phyloP scores from a whole-genome alignment of 768 basidiomycete genomes.

The Xerocomellus chrysenteron region DNA sequence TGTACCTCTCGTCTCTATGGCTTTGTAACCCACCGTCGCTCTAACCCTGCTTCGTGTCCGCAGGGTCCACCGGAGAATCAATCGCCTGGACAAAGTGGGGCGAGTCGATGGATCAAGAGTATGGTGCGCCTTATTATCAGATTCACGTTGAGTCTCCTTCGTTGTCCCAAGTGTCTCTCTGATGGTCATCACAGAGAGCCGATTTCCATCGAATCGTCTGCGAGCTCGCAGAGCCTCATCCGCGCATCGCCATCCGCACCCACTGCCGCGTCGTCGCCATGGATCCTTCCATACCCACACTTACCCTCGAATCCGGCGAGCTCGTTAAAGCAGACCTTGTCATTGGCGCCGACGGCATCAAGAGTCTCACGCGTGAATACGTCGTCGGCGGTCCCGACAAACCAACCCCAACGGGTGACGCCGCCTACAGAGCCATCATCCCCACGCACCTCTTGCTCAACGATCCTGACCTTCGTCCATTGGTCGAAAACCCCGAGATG shows the following conservation, averaged over 20 bases:
- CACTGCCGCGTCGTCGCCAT: slow-evolving; percentile 36
- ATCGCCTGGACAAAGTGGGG: slow-evolving; percentile 39
- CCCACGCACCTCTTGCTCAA: slow-evolving; percentile 42
- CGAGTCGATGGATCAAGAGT: slow-evolving; percentile 29
- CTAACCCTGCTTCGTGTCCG: not conserved
- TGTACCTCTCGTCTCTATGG: slow-evolving; percentile 30
- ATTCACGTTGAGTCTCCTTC: slow-evolving; percentile 31
- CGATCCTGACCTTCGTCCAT: slow-evolving; percentile 49
- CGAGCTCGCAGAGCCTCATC: slow-evolving; percentile 36
- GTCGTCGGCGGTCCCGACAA: slow-evolving; percentile 48
- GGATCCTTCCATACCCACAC: slow-evolving; percentile 32
- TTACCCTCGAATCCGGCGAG: slow-evolving; percentile 44
- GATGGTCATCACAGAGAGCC: slow-evolving; percentile 34
- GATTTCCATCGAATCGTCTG: slow-evolving; percentile 45
- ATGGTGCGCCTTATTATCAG: slow-evolving; percentile 35
- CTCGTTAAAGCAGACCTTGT: slow-evolving; percentile 44
- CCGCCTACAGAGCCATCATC: slow-evolving; percentile 58
- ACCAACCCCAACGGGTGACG: slow-evolving; percentile 57
- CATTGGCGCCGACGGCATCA: slow-evolving; percentile 54
- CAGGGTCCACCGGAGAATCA: slow-evolving; percentile 36
- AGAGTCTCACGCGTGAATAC: slow-evolving; percentile 47
- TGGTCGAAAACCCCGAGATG: slow-evolving; percentile 54
- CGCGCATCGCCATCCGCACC: slow-evolving; percentile 35
- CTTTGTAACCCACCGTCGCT: no score
- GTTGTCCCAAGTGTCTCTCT: not conserved